Conservation (phyloP, 1,284 basidiomycete genomes). For the Trametes pubescens region DNA sequence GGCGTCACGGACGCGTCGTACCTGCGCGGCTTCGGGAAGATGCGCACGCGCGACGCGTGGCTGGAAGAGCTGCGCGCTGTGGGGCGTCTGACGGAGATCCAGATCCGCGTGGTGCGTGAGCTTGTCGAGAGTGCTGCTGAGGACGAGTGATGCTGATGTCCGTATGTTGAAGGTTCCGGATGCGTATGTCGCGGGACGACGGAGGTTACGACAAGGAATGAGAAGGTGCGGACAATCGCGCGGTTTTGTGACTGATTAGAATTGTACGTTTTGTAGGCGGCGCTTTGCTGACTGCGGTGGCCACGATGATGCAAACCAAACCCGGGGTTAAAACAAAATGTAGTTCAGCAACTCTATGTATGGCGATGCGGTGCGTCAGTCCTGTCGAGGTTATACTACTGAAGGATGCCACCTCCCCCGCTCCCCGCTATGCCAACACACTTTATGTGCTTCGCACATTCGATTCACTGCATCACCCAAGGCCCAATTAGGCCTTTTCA, state of each 20-base stretch:
- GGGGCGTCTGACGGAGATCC: slow-evolving; percentile 6
- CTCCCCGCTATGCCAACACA: too few species aligned
- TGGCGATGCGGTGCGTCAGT: too few species aligned
- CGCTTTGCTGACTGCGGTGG: too few species aligned
- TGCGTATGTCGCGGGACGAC: too few species aligned
- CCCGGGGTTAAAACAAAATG: neutral
- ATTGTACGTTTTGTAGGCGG: neutral
- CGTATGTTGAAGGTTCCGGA: neutral
- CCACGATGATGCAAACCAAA: too few species aligned
- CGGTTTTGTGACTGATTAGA: neutral
- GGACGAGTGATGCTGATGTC: neutral
- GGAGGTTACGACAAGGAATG: neutral
- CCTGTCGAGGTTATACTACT: too few species aligned
- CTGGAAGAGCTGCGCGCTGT: slow-evolving; percentile 11
- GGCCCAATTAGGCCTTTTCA: too few species aligned
- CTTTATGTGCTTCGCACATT: too few species aligned
- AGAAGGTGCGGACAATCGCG: neutral
- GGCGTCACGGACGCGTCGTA: slow-evolving; percentile 7
- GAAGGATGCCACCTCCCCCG: too few species aligned
- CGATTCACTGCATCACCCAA: too few species aligned
- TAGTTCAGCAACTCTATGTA: too few species aligned
- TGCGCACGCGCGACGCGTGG: slow-evolving; percentile 13
- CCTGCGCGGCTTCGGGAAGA: slow-evolving; percentile 8
- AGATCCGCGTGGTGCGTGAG: slow-evolving; percentile 15
- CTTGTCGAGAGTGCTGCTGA: neutral